These are phyloP conservation scores for Ganoderma resinaceum DNA, from an alignment of 1,284 basidiomycete species.

Conservation along the genomic window DNA sequence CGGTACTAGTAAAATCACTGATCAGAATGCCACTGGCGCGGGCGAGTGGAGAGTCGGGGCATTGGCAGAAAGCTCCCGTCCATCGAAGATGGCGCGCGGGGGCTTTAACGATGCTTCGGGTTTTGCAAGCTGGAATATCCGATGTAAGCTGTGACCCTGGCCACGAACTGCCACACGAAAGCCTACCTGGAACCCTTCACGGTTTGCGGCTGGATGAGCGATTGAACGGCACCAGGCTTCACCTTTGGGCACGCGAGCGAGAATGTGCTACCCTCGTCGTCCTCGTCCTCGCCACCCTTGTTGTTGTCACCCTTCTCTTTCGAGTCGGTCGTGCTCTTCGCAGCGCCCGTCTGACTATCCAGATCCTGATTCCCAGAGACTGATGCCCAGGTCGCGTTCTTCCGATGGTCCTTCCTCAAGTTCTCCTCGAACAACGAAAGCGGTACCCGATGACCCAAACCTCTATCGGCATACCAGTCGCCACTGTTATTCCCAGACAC, in stretches of 20 bases:
- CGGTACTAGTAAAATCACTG: no score
- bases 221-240: not conserved
- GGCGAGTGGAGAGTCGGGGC: no score
- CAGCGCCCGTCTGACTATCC: not conserved
- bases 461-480: not conserved
- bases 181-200: not conserved
- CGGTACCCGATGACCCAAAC: not conserved
- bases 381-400: not conserved
- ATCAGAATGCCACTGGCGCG: no score
- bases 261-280: not conserved
- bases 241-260: not conserved
- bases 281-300: no score
- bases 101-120: not conserved
- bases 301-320: not conserved
- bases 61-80: no score
- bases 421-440: not conserved
- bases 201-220: not conserved
- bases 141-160: no score
- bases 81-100: no score
- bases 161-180: not conserved
- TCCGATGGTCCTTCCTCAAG: not conserved
- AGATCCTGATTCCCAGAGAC: not conserved
- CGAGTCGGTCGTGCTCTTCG: not conserved
- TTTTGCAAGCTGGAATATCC: not conserved
- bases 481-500: not conserved